These are phyloP conservation scores for Scutellaria minor DNA, from an alignment of 257 asterid species.

Conservation along the genomic window DNA sequence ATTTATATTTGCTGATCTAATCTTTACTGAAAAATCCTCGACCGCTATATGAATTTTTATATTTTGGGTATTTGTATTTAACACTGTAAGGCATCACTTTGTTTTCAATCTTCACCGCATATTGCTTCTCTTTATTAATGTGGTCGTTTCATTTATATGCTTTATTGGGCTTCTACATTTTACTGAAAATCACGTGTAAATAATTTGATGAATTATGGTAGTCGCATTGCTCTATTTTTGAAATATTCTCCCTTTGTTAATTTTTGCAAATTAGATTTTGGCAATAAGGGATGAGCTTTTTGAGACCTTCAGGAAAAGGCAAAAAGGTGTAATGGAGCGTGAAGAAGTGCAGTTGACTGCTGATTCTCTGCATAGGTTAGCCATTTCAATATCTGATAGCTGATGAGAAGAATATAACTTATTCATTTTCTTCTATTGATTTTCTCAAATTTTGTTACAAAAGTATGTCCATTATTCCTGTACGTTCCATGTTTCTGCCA, in stretches of 20 bases:
- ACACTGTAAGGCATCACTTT: slow-evolving; percentile 1
- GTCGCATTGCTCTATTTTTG: slow-evolving; percentile 9
- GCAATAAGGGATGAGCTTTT: slow-evolving; percentile 92
- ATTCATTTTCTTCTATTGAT: slow-evolving; percentile 18
- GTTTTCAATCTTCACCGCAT: slow-evolving; percentile 2
- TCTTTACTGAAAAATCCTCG: slow-evolving; percentile 4
- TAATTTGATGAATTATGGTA: slow-evolving; percentile 24
- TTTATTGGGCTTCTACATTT: slow-evolving; percentile 6
- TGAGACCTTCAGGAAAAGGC: slow-evolving; percentile 94
- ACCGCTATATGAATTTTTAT: background rate
- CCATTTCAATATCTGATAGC: slow-evolving; percentile 32
- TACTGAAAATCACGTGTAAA: slow-evolving; percentile 16
- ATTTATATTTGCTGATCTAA: background rate
- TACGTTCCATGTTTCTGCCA: background rate
- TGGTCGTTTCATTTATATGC: slow-evolving; percentile 6
- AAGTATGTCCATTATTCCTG: slow-evolving; percentile 15
- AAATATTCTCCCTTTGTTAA: slow-evolving; percentile 26
- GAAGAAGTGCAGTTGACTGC: slow-evolving; percentile 95
- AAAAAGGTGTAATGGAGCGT: slow-evolving; percentile 91
- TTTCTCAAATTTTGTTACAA: slow-evolving; percentile 7
- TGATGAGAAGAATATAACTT: slow-evolving; percentile 16
- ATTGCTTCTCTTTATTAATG: slow-evolving; percentile 3
- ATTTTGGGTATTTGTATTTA: slow-evolving; percentile 16
- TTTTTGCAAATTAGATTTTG: slow-evolving; percentile 55
- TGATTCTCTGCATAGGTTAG: slow-evolving; percentile 90